Percentiles rank a stretch among this genome's conserved stretches.
Conservation (phyloP, 2,329 filamentous ascomycete genomes). For the Clarireedia paspali region DNA sequence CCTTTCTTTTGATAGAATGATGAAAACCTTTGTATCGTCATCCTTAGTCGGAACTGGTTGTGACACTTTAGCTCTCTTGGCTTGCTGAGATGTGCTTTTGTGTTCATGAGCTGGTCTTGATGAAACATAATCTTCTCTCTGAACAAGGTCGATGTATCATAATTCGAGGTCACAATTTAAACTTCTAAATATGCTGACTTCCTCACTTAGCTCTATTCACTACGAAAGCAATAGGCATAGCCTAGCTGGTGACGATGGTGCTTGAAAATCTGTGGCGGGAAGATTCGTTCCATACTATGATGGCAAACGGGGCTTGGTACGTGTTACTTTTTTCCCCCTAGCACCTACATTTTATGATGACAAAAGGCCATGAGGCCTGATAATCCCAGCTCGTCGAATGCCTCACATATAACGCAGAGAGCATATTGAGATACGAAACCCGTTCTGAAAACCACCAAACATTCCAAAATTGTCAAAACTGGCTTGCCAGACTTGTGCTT, state of each 20-base stretch:
- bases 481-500: not conserved
- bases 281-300: too few relatives aligned
- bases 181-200: not conserved
- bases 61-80: slow-evolving; percentile 25
- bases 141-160: slow-evolving; percentile 23
- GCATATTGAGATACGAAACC: slow-evolving; percentile 71
- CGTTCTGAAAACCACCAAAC: slow-evolving; percentile 24
- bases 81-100: slow-evolving; percentile 26
- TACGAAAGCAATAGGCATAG: too few relatives aligned
- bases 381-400: slow-evolving; percentile 99
- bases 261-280: too few relatives aligned
- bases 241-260: too few relatives aligned
- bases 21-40: slow-evolving; percentile 88
- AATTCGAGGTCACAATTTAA: not conserved
- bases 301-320: not conserved
- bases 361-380: slow-evolving; percentile 89
- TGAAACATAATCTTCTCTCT: slow-evolving; percentile 49
- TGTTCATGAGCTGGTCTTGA: slow-evolving; percentile 33
- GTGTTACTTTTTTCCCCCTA: not conserved
- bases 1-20: slow-evolving; percentile 46
- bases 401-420: slow-evolving; percentile 70
- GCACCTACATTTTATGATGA: slow-evolving; percentile 70
- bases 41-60: slow-evolving; percentile 78
- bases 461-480: not conserved
- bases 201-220: not conserved